Evolutionary conservation across 2,329 filamentous ascomycete genomes (phyloP), one percentile per base, ranked within the genome.

Genomic region (Xylogone sp.): DNA sequence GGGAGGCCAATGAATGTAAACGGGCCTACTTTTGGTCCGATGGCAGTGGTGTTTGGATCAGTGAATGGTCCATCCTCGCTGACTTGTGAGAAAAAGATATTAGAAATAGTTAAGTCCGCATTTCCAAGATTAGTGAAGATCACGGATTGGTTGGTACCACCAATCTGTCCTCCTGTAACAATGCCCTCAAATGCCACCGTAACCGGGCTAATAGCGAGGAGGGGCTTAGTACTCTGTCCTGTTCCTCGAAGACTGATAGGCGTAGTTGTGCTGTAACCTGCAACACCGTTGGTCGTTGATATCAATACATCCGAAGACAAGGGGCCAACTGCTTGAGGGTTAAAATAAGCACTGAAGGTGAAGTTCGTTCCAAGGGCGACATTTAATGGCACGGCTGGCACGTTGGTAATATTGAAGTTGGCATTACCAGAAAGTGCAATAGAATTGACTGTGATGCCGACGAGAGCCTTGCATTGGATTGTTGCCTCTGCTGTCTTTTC

Each of bases 61-160:
- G 70, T 57, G 49, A 70, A 79, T 0, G 78, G 77, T 0, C 78
- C 79, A 1, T 62, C 68, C 2, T 75, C 67, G 8, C 71, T 71
- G 4, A 59, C 65, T 2, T 61, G 58, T 0, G 77, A 79, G 59
- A 74, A 78, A 21, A 68, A 56, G 16, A 82, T 69, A 13, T 67
- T 63, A 0, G 63, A 62, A 3, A 83, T 69, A 0, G 69, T 71
- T 2, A 83, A 67, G 0, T 62, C 50, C 0, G 67, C 62, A 48
- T 76, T 75, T 22, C 81, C 81, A 4, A 71, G 62, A 55, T 83
- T 83, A 53, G 65, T 67, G 39, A 82, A 64, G 1, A 79, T 63
- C 3, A 77, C 63, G 0, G 70, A 73, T 55, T 81, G 70, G 3
- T 68, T 64, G 1, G 69, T 63, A 1, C 69, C 72, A 2, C 67